Evolutionary conservation across 495 filamentous ascomycete species (phyloP).

Genomic region (Neurospora sp.): DNA sequence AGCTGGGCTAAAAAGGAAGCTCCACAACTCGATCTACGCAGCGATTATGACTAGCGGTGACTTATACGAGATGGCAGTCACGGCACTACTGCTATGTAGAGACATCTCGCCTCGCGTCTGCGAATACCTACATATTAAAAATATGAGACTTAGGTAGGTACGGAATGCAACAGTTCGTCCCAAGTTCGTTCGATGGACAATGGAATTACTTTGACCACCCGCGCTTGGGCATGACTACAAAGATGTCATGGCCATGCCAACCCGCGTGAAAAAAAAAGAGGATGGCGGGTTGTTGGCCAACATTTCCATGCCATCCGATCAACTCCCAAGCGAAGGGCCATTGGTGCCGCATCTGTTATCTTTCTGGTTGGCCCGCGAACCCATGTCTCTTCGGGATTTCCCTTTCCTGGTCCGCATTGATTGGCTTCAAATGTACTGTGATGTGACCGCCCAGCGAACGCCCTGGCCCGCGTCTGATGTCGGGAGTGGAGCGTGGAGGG

Average conservation of each 20-base stretch:
- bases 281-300: background rate
- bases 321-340: background rate
- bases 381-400: constrained; percentile 9
- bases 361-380: constrained; percentile 9
- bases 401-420: constrained; percentile 2
- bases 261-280: background rate
- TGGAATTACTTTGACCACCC: background rate
- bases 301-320: background rate
- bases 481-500: background rate
- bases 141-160: background rate
- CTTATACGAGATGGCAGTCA: background rate
- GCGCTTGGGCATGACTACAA: background rate
- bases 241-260: background rate
- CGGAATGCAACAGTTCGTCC: background rate
- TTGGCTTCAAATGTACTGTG: background rate
- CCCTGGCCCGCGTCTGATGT: background rate
- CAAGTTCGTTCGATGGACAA: background rate
- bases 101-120: background rate
- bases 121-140: background rate
- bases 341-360: background rate
- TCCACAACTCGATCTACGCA: background rate
- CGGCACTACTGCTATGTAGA: background rate
- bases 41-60: background rate
- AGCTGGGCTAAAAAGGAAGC: background rate
- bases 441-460: background rate